Evolutionary conservation across 768 basidiomycete species (phyloP), one percentile per base, ranked within the genome.

Genomic region (Agrocybe praecox): DNA sequence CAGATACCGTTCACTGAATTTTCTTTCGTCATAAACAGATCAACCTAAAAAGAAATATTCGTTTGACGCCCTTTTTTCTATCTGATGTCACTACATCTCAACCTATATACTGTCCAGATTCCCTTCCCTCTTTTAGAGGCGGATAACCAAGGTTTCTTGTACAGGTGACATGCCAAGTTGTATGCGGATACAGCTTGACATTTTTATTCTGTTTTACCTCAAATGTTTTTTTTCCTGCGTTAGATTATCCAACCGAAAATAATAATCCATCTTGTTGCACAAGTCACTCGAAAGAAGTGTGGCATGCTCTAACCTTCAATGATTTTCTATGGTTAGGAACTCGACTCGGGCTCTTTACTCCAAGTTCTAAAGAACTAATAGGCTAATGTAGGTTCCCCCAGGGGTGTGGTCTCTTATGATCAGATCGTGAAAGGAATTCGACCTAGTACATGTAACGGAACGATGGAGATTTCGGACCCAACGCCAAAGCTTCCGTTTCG

Each of bases 381-480:
- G n/a, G 17, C 40, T 42, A 40, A 55, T 53, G 52, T 50, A 61
- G 60, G 55, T 55, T 36, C 52, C 32, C 32, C 33, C 40, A 19
- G 17, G 22, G 33, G 49, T 51, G 26, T 40, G n/a, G 34, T 34
- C 15, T 24, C 17, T 51, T 18, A 15, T 19, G 10, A 32, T 22
- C 17, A 18, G 29, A 19, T 17, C 21, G 29, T 17, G 23, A n/a
- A 46, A 58, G 43, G 34, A 21, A 42, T 34, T 17, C 21, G 46
- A 24, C 46, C 65, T 67, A 80, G 64, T 79, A 80, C 80, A 79
- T 80, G 58, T 78, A 82, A 45, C 80, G 73, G 68, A 80, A 81
- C 8, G 71, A 65, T 1, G 76, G 73, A 14, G 76, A 74, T 33
- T 67, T 64, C 4, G 76, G 75, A 9, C 82, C 81, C 54, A 75